Base-by-base conservation (phyloP, 345 rosid species). In the Salix arbutifolia region DNA sequence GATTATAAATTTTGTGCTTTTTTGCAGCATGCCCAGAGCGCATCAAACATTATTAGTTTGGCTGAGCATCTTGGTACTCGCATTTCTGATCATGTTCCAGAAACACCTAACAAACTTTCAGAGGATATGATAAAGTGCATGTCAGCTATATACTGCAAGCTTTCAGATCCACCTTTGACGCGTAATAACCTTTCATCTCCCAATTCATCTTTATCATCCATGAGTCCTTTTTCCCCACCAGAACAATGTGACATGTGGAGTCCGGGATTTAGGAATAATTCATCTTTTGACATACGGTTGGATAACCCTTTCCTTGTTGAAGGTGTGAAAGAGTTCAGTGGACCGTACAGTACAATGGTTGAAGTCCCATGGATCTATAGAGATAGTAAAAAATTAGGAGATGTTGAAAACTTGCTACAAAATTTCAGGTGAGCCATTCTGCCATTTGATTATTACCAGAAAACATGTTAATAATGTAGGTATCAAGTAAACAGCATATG, bases 111-210 rank as follows among this genome's bases (percentile, higher is more conserved):
- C 91, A 92, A 88, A 85, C 84, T 96, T 65, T 89, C 98, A n/a
- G 97, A 96, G 87, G 98, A 92, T 74, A 96, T 96, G 98, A 77
- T 96, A 74, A 91, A 88, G 88, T 92, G 94, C 86, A 92, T 96
- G 96, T 88, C 98, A 60, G 89, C 88, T 31, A 91, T 96, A 74
- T 93, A 88, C 81, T 88, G 90, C 91, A 96, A 92, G 87, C 97
- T 96, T 52, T 89, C 92, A 21, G 99, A 96, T 70, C 95, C 99
- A 16, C 94, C 95, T 68, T 86, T 80, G 73, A 79, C 78, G 14
- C 87, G 88, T 67, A 90, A 92, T 3, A 83, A 90, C 33, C 86
- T 85, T 70, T 92, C 91, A 23, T 93, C 99, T 82, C 97, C 99
- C 18, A 86, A 77, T 84, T 91, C 98, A 0, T 96, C 98, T 19